These are phyloP conservation scores for Lentithecium fluviatile DNA, from an alignment of 495 filamentous ascomycete species.

Conservation along the genomic window DNA sequence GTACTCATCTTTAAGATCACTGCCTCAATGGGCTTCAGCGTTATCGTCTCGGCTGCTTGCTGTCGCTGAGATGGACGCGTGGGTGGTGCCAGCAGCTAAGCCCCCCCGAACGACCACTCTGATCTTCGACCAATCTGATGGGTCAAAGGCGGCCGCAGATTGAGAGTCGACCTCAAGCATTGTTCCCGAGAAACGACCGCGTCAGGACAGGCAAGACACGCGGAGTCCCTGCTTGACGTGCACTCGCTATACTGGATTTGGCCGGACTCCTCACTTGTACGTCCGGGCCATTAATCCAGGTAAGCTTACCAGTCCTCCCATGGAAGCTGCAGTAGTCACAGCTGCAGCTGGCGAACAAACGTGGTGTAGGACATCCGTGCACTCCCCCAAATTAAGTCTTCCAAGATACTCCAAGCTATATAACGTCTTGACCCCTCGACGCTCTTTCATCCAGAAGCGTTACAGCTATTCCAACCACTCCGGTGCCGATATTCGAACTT, in stretches of 20 bases:
- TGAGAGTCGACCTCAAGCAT: not conserved
- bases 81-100: not conserved
- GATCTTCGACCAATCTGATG: not conserved
- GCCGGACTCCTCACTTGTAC: not conserved
- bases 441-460: not conserved
- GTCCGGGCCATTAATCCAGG: slow-evolving; percentile 6
- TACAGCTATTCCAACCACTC: not conserved
- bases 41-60: not conserved
- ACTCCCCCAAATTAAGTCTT: slow-evolving; percentile 10
- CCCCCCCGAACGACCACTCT: not conserved
- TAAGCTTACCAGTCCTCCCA: slow-evolving; percentile 10
- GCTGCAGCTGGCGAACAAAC: slow-evolving; percentile 3
- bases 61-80: not conserved
- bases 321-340: not conserved
- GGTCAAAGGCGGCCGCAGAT: slow-evolving; percentile 4
- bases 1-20: not conserved
- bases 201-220: slow-evolving; percentile 10
- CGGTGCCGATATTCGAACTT: not conserved
- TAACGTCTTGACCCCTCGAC: not conserved
- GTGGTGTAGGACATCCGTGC: not conserved
- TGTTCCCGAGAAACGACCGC: slow-evolving; percentile 4
- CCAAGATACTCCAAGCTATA: slow-evolving; percentile 10
- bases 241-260: not conserved
- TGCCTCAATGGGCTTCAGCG: not conserved
- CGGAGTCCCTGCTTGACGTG: slow-evolving; percentile 2